These are phyloP conservation scores for Agaricus blazei DNA, from an alignment of 768 basidiomycete species.

Conservation along the genomic window DNA sequence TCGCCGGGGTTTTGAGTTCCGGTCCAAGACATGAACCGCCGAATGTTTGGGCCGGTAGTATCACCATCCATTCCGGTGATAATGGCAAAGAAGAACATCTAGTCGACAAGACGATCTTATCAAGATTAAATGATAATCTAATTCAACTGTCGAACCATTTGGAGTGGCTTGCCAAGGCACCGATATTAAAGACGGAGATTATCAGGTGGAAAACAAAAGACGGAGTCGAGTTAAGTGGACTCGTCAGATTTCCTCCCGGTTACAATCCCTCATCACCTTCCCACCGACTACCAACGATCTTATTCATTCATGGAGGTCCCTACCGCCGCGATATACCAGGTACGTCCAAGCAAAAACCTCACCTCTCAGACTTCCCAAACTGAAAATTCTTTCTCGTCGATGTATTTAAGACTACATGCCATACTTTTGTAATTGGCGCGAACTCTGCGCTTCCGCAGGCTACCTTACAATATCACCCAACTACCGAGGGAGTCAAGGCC, in stretches of 20 bases:
- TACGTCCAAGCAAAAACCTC: constrained; percentile 3
- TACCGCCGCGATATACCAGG: constrained; percentile 23
- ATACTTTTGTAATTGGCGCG: constrained; percentile 34
- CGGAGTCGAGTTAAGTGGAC: constrained; percentile 23
- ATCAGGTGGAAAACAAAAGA: constrained; percentile 25
- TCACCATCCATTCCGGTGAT: constrained; percentile 11
- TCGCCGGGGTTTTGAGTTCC: constrained; percentile 28
- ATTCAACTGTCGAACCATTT: constrained; percentile 27
- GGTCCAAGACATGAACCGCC: constrained; percentile 26
- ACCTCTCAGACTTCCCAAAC: background rate
- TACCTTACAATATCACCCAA: constrained; percentile 32
- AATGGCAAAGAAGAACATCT: constrained; percentile 11
- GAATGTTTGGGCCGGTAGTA: constrained; percentile 28
- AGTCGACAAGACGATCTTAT: background rate
- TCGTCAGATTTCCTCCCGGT: constrained; percentile 27
- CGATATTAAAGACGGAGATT: constrained; percentile 20
- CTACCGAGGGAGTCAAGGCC: constrained; percentile 32
- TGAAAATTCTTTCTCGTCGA: background rate
- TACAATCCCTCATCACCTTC: constrained; percentile 2
- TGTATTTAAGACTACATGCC: constrained; percentile 29
- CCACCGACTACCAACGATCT: constrained; percentile 3
- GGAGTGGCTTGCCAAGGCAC: constrained; percentile 25
- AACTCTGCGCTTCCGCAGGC: constrained; percentile 27
- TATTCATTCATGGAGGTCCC: constrained; percentile 9
- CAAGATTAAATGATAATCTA: background rate